A percentile compares a stretch with the other conserved stretches of the same genome.
phyloP scores from a whole-genome alignment of 2,329 filamentous ascomycete genomes.

The Cladosporium sp. region DNA sequence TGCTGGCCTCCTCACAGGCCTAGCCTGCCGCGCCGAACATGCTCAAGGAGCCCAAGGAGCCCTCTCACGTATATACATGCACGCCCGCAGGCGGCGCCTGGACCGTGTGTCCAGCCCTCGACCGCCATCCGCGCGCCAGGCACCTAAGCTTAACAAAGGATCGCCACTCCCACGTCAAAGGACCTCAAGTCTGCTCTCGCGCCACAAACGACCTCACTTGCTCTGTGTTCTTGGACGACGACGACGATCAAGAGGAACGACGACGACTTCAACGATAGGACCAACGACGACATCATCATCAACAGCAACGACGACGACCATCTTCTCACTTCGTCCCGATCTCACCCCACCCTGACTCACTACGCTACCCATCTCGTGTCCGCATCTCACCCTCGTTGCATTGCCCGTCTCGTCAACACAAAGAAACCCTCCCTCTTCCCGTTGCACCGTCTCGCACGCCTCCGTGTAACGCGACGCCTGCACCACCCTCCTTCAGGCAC shows the following conservation, averaged over 20 bases:
- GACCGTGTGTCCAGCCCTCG: constrained; percentile 48
- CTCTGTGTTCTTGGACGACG: constrained; percentile 3
- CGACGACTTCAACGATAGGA: background rate
- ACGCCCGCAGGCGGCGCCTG: constrained; percentile 31
- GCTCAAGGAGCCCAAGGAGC: constrained; percentile 6
- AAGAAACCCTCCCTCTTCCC: constrained; percentile 27
- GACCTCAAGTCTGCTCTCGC: constrained; percentile 19
- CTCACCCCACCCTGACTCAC: constrained; percentile 8
- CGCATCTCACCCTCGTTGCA: constrained; percentile 14
- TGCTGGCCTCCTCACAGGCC: constrained; percentile 16
- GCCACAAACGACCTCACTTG: constrained; percentile 30
- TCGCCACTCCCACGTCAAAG: constrained; percentile 45
- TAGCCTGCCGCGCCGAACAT: constrained; percentile 18
- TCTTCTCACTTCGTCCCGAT: background rate
- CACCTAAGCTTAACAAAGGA: constrained; percentile 54
- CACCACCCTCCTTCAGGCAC: constrained; percentile 48
- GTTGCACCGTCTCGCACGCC: constrained; percentile 34
- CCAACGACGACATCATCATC: background rate
- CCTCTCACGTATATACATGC: constrained; percentile 24
- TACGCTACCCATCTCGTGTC: background rate
- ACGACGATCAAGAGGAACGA: background rate
- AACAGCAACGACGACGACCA: background rate
- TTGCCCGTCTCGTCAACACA: constrained; percentile 35
- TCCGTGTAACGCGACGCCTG: constrained; percentile 47
- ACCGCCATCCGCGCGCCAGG: constrained; percentile 48